Conservation (phyloP, 768 basidiomycete genomes). For the Mycena venus region DNA sequence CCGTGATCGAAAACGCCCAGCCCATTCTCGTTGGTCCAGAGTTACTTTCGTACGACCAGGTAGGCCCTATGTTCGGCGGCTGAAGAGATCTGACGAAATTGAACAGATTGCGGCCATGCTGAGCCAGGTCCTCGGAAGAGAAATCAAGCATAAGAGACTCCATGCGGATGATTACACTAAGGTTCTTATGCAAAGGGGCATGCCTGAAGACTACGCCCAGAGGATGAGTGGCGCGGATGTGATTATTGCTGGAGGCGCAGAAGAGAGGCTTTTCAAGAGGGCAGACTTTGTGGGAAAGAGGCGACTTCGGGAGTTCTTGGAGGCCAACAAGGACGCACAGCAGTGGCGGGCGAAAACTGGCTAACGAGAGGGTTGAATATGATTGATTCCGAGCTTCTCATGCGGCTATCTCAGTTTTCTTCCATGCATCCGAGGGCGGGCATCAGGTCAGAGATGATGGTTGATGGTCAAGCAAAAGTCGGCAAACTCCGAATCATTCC, state of each 20-base stretch:
- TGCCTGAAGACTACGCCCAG: constrained; percentile 33
- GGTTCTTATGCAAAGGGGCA: constrained; percentile 32
- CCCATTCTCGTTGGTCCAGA: constrained; percentile 48
- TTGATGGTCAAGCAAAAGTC: too few species aligned
- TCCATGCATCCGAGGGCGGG: too few species aligned
- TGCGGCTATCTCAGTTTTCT: too few species aligned
- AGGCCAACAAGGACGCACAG: constrained; percentile 26
- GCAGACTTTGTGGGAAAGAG: constrained; percentile 41
- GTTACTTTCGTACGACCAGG: constrained; percentile 36
- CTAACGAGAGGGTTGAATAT: background rate
- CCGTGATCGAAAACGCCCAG: constrained; percentile 40
- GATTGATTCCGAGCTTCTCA: too few species aligned
- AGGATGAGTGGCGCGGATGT: constrained; percentile 33
- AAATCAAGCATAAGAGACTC: constrained; percentile 43
- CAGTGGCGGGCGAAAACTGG: background rate
- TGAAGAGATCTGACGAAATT: background rate
- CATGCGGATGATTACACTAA: constrained; percentile 31
- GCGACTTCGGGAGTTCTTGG: constrained; percentile 38
- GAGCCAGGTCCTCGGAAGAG: constrained; percentile 41
- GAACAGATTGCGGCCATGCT: constrained; percentile 42
- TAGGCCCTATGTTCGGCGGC: too few species aligned
- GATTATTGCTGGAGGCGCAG: constrained; percentile 36
- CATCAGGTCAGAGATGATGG: too few species aligned
- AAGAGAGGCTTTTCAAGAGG: constrained; percentile 36
- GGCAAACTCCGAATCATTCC: too few species aligned